phyloP scores from a whole-genome alignment of 2,329 filamentous ascomycete genomes.

The Cercospora sojina region DNA sequence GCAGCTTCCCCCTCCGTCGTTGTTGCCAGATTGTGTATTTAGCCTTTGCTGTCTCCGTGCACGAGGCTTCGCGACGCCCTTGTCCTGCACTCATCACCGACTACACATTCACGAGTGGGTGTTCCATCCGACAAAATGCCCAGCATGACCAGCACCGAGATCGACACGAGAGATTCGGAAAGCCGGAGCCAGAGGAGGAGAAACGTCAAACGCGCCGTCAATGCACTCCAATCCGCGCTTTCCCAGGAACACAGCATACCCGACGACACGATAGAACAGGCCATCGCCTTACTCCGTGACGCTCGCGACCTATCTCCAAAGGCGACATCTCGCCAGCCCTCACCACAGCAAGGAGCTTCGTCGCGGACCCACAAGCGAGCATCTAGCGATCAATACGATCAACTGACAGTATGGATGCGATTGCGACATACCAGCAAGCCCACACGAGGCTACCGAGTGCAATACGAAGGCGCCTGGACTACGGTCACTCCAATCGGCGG shows the following conservation, averaged over 20 bases:
- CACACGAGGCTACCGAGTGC: slow-evolving; percentile 15
- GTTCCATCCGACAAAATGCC: neutral
- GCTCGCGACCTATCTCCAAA: slow-evolving; percentile 3
- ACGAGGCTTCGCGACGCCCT: neutral
- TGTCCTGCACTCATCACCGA: neutral
- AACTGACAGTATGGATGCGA: slow-evolving; percentile 20
- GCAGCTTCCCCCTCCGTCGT: neutral
- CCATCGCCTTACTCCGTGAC: slow-evolving; percentile 9
- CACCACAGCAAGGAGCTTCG: neutral
- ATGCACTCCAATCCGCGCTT: slow-evolving; percentile 8
- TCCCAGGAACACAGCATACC: slow-evolving; percentile 1
- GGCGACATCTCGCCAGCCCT: slow-evolving; percentile 6
- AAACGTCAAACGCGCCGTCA: slow-evolving; percentile 7
- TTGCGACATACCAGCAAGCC: slow-evolving; percentile 17
- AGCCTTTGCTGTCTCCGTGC: neutral
- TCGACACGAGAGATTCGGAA: slow-evolving; percentile 5
- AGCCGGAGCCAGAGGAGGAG: slow-evolving; percentile 2
- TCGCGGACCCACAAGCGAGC: slow-evolving; percentile 8
- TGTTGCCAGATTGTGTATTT: neutral
- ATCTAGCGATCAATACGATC: slow-evolving; percentile 11
- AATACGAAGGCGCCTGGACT: slow-evolving; percentile 14
- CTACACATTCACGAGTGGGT: neutral
- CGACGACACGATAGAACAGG: slow-evolving; percentile 13
- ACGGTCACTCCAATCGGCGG: slow-evolving; percentile 14
- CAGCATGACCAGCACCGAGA: slow-evolving; percentile 1